These are phyloP conservation scores for Acacia crassicarpa DNA, from an alignment of 306 rosid species.

Conservation along the genomic window DNA sequence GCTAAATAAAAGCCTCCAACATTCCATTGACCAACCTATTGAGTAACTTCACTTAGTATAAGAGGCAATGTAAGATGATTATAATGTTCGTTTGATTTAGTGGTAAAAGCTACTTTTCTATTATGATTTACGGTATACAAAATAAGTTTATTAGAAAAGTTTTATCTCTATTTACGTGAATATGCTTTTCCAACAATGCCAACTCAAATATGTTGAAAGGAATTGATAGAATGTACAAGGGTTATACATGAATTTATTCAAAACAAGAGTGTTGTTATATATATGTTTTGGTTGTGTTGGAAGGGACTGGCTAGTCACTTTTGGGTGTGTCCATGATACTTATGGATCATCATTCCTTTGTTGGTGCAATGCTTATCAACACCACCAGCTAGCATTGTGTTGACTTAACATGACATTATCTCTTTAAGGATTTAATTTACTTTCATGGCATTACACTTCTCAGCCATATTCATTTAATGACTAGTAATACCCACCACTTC, in stretches of 20 bases:
- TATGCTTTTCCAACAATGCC: no score
- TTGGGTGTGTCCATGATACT: not conserved
- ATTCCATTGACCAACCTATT: no score
- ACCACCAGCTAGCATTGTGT: not conserved
- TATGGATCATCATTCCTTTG: not conserved
- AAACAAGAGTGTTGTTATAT: not conserved
- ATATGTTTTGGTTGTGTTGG: not conserved
- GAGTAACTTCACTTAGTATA: no score
- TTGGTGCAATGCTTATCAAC: constrained; percentile 15
- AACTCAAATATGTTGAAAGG: no score
- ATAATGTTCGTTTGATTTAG: no score
- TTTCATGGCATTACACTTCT: not conserved
- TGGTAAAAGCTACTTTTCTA: no score
- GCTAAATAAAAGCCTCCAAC: no score
- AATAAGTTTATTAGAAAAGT: no score
- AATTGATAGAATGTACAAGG: not conserved
- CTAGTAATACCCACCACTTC: not conserved
- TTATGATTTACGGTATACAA: no score
- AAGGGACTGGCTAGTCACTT: constrained; percentile 3
- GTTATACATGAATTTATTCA: not conserved
- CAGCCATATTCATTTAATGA: not conserved
- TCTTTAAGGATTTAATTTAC: not conserved
- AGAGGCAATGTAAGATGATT: not conserved
- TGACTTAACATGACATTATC: not conserved
- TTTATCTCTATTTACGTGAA: no score